These are phyloP conservation scores for Coemansia sp. DNA, from an alignment of 192 early-diverging fungal genomes.

Conservation along the genomic window DNA sequence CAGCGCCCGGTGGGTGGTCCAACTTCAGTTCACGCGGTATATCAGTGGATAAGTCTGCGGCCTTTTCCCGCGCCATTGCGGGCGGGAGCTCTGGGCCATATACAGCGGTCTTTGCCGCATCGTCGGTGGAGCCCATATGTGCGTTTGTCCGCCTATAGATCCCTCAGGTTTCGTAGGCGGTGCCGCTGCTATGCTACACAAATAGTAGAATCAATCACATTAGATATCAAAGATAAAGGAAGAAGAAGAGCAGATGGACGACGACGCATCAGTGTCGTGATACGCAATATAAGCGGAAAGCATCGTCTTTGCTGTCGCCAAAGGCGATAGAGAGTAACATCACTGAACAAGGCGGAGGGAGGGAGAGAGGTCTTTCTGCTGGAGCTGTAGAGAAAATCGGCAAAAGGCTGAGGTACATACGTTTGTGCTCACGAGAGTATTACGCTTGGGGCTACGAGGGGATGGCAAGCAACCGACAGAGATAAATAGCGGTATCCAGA, in stretches of 20 bases:
- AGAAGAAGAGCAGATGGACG: neutral
- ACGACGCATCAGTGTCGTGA: neutral
- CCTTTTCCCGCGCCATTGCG: slow-evolving; percentile 37
- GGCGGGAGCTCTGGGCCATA: slow-evolving; percentile 50
- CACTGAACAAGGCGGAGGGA: too few relatives aligned
- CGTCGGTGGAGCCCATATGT: slow-evolving; percentile 3
- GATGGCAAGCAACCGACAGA: neutral
- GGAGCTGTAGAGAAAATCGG: too few relatives aligned
- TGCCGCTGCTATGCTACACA: neutral
- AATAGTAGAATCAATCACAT: neutral
- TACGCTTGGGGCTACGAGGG: neutral
- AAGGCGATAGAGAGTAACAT: too few relatives aligned
- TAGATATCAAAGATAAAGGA: slow-evolving; percentile 1
- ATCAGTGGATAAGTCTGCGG: neutral
- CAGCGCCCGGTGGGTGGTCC: neutral
- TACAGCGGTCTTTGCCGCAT: slow-evolving; percentile 11
- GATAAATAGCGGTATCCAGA: neutral
- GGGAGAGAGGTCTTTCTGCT: too few relatives aligned
- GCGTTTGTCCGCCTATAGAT: too few relatives aligned
- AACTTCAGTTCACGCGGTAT: neutral
- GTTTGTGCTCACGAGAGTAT: neutral
- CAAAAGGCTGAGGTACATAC: neutral
- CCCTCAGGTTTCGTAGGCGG: too few relatives aligned
- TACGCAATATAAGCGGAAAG: neutral
- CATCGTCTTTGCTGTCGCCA: too few relatives aligned